A percentile compares a stretch with the other conserved stretches of the same genome.
Evolutionary conservation across 257 asterid species (phyloP).

Genomic region (Nicotiana obtusifolia): DNA sequence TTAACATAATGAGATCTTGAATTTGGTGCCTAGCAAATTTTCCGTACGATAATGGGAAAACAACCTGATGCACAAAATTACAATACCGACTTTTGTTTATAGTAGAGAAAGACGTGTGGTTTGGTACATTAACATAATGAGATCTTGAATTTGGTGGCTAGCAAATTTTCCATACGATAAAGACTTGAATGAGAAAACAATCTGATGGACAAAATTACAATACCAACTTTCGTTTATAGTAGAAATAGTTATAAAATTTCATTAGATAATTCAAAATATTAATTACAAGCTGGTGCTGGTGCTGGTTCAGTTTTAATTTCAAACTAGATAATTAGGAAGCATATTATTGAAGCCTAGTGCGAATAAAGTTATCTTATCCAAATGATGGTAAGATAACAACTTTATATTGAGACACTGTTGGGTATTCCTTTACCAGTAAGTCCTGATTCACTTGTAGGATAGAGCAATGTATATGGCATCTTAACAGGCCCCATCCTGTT

Average conservation of each 20-base stretch:
- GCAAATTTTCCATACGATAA: background rate
- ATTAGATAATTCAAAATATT: background rate
- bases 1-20: too few species aligned
- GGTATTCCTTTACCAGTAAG: slow-evolving; percentile 79
- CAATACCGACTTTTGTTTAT: too few species aligned
- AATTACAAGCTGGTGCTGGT: background rate
- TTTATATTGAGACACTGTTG: slow-evolving; percentile 55
- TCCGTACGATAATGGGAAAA: too few species aligned
- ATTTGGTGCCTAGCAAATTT: background rate
- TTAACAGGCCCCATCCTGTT: slow-evolving; percentile 69
- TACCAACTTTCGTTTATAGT: background rate
- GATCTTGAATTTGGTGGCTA: background rate
- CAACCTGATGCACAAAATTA: too few species aligned
- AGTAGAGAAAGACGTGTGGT: too few species aligned
- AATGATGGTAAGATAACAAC: background rate
- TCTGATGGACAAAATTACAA: background rate
- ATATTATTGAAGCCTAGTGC: background rate
- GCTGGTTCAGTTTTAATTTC: too few species aligned
- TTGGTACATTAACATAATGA: too few species aligned
- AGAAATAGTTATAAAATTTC: background rate
- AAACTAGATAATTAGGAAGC: background rate
- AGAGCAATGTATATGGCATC: slow-evolving; percentile 69
- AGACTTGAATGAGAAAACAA: background rate
- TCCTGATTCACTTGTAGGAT: slow-evolving; percentile 53
- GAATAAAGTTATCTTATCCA: background rate